Base-by-base conservation (phyloP, 1,284 basidiomycete species). In the Apiotrichum gracile region DNA sequence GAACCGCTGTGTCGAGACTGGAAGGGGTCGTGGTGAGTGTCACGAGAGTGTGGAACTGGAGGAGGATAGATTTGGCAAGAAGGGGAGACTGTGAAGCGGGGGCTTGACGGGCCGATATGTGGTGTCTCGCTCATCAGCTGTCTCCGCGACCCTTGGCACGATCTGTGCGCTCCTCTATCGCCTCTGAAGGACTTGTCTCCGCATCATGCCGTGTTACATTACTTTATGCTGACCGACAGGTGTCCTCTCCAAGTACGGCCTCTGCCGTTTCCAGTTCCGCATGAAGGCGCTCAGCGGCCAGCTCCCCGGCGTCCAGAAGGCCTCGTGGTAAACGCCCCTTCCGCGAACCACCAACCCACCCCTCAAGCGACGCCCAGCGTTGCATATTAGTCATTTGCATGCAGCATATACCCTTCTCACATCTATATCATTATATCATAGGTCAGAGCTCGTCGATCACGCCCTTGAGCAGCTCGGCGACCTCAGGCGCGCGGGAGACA, bases 241-340 rank as follows among this genome's bases (percentile, higher is more conserved):
- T 51, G 79, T 97, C 47, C 86, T 97, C 61, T 83, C 83, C 65
- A 87, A 93, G 73, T 94, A 94, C 76, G 90, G 83, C 0, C 74
- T 97, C 39, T 91, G 85, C 66, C 81, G 93, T 16, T 89, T 83
- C 76, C 89, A 92, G 78, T 94, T 96, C 79, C 83, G 91, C 26
- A 66, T 87, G 49, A 87, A 89, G 69, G 91, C 91, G 1, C 74
- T 88, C 49, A 76, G 78, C 39, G 85, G 87, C 13, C 83, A 92
- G 65, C 74, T 96, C 33, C 85, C 88, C 35, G 92, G 92, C 19
- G 88, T 96, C 31, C 79, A 82, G 55, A 94, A 94, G 72, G 89
- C 89, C 14, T 89, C 87, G 19, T 97, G 91, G 92, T 91, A 81
- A 71, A 26, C 29, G 16, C 19, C 29, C 14, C 7, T 14, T n/a